Evolutionary conservation across 2,329 filamentous ascomycete genomes (phyloP), one percentile per base, ranked within the genome.

Genomic region (Chaetothyriales sp.): DNA sequence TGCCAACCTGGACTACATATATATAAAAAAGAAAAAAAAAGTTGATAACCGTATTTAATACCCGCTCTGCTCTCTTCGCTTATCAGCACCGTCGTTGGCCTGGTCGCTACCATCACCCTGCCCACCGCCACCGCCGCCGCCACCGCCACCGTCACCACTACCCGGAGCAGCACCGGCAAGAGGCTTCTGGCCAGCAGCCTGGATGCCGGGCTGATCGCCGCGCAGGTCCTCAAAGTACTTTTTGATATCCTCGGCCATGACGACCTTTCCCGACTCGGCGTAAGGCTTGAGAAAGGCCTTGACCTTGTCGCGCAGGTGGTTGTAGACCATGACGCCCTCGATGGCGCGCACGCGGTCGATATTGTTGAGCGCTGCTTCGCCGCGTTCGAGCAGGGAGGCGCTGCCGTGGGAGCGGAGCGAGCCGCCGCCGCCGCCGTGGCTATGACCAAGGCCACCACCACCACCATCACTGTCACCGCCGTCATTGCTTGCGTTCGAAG

Each of bases 261-360:
- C 89, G 0, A 86, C 81, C 66, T 85, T 73, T 1, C 90, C 90
- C 55, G 83, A 93, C 64, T 95, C 87, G 0, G 92, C 92, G 65
- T 95, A 98, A 44, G 93, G 84, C 68, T 89, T 81, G 61, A 98
- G 79, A 65, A 98, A 96, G 0, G 83, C 82, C 72, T 90, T 95
- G n/a, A 98, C 80, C 64, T 90, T 89, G 63, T 96, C 89, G 63
- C 93, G 92, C 53, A 98, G 76, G 61, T 94, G 84, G 62, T 96
- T 95, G 68, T 96, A 98, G 0, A 89, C 90, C 88, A 96, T 95
- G 45, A 94, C 90, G 15, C 92, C 92, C 66, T 98, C 86, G 51
- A 98, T 95, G 3, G 92, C 92, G 12, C 83, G 77, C 6, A 96
- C 90, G 1, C 92, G 84, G 64, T 98, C 92, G 51, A 98, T 82